These are phyloP conservation scores for Rutidosis leptorrhynchoides DNA, from an alignment of 129 eudicot genomes.

Conservation along the genomic window DNA sequence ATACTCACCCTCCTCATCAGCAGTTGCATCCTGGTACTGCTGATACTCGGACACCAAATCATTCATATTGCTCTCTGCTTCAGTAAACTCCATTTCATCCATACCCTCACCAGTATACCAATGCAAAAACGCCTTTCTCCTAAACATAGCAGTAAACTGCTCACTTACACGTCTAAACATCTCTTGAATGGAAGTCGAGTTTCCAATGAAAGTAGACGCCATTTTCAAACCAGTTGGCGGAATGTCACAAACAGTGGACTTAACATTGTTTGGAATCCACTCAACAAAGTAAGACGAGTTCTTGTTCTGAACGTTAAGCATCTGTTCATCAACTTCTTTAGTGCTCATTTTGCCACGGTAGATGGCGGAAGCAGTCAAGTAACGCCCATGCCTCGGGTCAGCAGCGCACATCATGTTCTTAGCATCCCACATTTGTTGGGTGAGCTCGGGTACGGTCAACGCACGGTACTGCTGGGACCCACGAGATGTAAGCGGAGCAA, in stretches of 20 bases:
- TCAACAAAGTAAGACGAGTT: conserved; percentile 66
- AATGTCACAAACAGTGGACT: conserved; percentile 64
- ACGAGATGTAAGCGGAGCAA: conserved; percentile 64
- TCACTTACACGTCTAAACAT: conserved; percentile 74
- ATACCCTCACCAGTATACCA: conserved; percentile 72
- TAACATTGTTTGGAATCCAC: conserved; percentile 66
- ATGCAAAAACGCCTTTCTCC: conserved; percentile 72
- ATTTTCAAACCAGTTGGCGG: conserved; percentile 61
- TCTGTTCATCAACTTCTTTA: conserved; percentile 69
- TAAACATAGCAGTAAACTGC: conserved; percentile 66
- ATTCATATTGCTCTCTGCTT: conserved; percentile 66
- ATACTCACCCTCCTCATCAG: conserved; percentile 52
- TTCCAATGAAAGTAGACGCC: conserved; percentile 63
- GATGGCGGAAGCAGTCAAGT: conserved; percentile 71
- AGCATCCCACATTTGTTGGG: conserved; percentile 84
- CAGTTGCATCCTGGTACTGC: conserved; percentile 72
- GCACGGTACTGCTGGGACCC: conserved; percentile 70
- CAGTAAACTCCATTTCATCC: conserved; percentile 75
- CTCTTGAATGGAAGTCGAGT: conserved; percentile 66
- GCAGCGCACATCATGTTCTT: conserved; percentile 89
- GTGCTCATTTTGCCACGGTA: conserved; percentile 81
- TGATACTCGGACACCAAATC: conserved; percentile 63
- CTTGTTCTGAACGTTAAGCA: conserved; percentile 64
- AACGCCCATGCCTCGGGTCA: conserved; percentile 71
- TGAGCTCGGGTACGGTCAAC: conserved; percentile 61